Percentiles rank a stretch among this genome's conserved stretches.
Evolutionary conservation across 768 basidiomycete species (phyloP).

Genomic region (Xanthoconium purpureum): DNA sequence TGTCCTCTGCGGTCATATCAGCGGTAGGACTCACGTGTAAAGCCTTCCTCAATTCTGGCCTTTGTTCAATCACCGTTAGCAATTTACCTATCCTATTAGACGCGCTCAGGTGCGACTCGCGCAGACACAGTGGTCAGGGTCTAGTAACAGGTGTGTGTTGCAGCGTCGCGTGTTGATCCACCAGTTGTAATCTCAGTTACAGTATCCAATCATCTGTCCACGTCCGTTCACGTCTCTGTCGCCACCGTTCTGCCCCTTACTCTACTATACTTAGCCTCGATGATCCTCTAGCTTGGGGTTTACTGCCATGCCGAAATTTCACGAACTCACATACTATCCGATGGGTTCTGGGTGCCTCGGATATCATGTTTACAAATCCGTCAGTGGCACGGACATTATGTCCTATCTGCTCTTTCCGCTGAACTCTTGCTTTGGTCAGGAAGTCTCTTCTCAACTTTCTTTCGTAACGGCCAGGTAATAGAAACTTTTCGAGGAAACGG

Average conservation of each 20-base stretch:
- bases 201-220: slow-evolving; percentile 96
- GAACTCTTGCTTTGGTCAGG: slow-evolving; percentile 31
- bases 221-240: slow-evolving; percentile 46
- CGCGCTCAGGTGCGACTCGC: slow-evolving; percentile 49
- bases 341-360: slow-evolving; percentile 91
- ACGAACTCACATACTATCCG: slow-evolving; percentile 59
- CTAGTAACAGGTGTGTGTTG: slow-evolving; percentile 64
- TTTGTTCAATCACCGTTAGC: slow-evolving; percentile 65
- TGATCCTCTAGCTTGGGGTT: slow-evolving; percentile 85
- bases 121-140: slow-evolving; percentile 52
- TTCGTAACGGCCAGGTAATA: slow-evolving; percentile 84
- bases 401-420: slow-evolving; percentile 1
- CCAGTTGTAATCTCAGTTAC: slow-evolving; percentile 4
- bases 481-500: slow-evolving; percentile 92
- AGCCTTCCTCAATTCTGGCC: slow-evolving; percentile 63
- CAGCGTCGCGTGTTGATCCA: not conserved
- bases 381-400: slow-evolving; percentile 37
- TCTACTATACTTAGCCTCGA: slow-evolving; percentile 53
- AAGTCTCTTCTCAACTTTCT: slow-evolving; percentile 82
- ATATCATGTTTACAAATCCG: slow-evolving; percentile 94
- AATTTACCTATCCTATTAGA: slow-evolving; percentile 64
- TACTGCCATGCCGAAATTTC: slow-evolving; percentile 66
- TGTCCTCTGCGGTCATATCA: slow-evolving; percentile 61
- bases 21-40: slow-evolving; percentile 77
- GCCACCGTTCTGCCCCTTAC: slow-evolving; percentile 5